Conservation (phyloP, 805 yeast species). For the Spathaspora sp. region DNA sequence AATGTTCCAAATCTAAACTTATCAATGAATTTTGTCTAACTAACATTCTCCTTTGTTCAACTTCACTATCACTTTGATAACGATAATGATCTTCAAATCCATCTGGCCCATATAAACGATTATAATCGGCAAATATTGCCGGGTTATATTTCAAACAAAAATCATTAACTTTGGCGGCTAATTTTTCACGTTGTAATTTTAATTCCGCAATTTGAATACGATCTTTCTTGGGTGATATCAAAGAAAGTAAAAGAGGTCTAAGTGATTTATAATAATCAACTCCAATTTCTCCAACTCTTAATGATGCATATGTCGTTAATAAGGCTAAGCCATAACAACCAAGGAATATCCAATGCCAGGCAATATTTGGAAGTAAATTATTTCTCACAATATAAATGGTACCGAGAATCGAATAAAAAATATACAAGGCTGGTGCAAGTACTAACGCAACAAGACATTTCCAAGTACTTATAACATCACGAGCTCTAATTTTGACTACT, state of each 20-base stretch:
- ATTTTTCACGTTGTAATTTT: slow-evolving; percentile 22
- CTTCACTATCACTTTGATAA: background rate
- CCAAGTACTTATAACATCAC: slow-evolving; percentile 42
- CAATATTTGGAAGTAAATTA: slow-evolving; percentile 5
- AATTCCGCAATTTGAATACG: slow-evolving; percentile 29
- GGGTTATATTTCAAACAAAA: slow-evolving; percentile 39
- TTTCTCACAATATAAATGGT: slow-evolving; percentile 13
- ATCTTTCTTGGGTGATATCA: slow-evolving; percentile 25
- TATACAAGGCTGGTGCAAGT: slow-evolving; percentile 37
- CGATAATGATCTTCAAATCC: slow-evolving; percentile 3
- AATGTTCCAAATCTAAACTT: slow-evolving; percentile 13
- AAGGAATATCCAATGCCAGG: slow-evolving; percentile 19
- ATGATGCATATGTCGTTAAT: slow-evolving; percentile 38
- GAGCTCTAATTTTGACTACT: slow-evolving; percentile 37
- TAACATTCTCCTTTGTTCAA: background rate
- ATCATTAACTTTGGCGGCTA: slow-evolving; percentile 26
- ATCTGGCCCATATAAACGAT: slow-evolving; percentile 19
- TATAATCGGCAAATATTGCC: slow-evolving; percentile 34
- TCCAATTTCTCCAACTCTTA: slow-evolving; percentile 40
- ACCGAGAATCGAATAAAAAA: slow-evolving; percentile 35
- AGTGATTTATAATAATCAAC: slow-evolving; percentile 39
- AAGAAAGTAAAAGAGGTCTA: slow-evolving; percentile 32
- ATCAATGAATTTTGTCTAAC: slow-evolving; percentile 2
- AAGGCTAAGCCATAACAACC: slow-evolving; percentile 33
- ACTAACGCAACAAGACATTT: slow-evolving; percentile 40